Percentiles rank a stretch among this genome's conserved stretches.
Conservation (phyloP, 2,329 filamentous ascomycete genomes). For the Fusarium sp. region DNA sequence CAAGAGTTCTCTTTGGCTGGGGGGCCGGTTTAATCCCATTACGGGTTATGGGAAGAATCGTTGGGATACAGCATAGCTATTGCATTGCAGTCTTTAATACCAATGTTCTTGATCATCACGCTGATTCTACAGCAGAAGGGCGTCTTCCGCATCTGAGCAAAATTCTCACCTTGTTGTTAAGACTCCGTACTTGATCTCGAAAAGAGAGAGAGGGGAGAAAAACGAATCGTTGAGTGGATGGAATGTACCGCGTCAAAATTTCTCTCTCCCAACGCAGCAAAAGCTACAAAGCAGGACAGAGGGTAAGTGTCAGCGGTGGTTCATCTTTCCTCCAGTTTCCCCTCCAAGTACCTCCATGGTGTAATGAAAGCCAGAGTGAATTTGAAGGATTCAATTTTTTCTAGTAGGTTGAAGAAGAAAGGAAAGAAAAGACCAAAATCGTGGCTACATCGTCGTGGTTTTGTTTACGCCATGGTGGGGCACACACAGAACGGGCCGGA, state of each 20-base stretch:
- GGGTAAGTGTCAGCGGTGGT: constrained; percentile 58
- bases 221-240: background rate
- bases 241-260: constrained; percentile 50
- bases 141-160: too few species aligned
- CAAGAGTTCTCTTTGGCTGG: too few species aligned
- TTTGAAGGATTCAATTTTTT: constrained; percentile 64
- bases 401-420: constrained; percentile 55
- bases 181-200: too few species aligned
- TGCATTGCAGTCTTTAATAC: too few species aligned
- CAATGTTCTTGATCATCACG: too few species aligned
- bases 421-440: constrained; percentile 36
- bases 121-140: too few species aligned
- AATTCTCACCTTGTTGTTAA: background rate
- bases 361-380: constrained; percentile 72
- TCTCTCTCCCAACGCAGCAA: constrained; percentile 50
- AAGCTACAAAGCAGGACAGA: constrained; percentile 52
- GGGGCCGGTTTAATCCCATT: too few species aligned
- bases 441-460: constrained; percentile 20
- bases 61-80: too few species aligned
- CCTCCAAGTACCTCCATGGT: constrained; percentile 67
- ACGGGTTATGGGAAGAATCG: too few species aligned
- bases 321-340: constrained; percentile 76
- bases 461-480: constrained; percentile 24
- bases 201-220: too few species aligned
- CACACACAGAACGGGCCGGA: constrained; percentile 32